Evolutionary conservation across 768 basidiomycete species (phyloP), one percentile per base, ranked within the genome.

Genomic region (Amanita rubescens): DNA sequence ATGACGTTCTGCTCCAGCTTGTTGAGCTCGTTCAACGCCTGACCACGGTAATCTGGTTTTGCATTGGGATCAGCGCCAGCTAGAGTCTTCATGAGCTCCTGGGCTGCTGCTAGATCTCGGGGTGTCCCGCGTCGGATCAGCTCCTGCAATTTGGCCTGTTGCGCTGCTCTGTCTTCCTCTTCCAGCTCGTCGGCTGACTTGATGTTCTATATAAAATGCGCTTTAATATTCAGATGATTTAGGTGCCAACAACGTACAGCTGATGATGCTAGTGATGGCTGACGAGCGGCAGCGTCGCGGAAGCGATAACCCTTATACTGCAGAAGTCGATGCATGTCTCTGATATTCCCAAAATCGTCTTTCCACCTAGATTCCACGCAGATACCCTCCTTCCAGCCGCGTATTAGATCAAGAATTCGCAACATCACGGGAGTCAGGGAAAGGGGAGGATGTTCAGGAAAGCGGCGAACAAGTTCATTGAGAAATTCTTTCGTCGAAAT

Each of bases 121-220:
- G 96, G 96, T 17, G 95, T 95, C 12, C 95, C 96, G 52, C 96
- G 75, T 43, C 96, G 82, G 55, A 99, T 97, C 35, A 98, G 81
- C 66, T 99, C 96, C 69, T 99, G 96, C n/a, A 99, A 77, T 74
- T 99, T 98, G 0, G 96, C 96, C 0, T 87, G 85, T 65, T 99
- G 95, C 0, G 95, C 96, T 55, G 84, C 85, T 11, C 96, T 79
- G 65, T 99, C 96, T 65, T 98, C 96, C 55, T 83, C 85, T 64
- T 99, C 96, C 2, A 99, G 80, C 67, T 99, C 95, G 53, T 94
- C 92, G 0, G 96, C 94, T 0, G 90, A 85, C 74, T 97, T 98
- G 25, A 99, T 74, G 58, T 86, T 90, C 90, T 94, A n/a, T n/a
- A n/a, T n/a, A 61, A 5, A 53, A 35, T 39, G 5, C 9, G 46